Evolutionary conservation across 495 filamentous ascomycete genomes (phyloP), one percentile per base, ranked within the genome.

Genomic region (Hypoxylon rickii): DNA sequence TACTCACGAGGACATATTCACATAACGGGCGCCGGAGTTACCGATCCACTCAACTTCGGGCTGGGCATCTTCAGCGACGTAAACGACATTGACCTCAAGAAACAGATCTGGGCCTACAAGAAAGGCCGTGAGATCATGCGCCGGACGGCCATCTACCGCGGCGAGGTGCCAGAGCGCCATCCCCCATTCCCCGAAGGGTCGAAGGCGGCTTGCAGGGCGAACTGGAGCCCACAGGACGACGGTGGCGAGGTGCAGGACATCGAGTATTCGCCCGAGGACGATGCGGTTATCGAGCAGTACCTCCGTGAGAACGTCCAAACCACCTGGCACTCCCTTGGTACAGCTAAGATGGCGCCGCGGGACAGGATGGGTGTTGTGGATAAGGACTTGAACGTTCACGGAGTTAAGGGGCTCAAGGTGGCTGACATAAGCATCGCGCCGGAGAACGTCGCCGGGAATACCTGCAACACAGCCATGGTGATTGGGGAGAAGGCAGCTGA

Each of bases 401-500:
- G 79, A 2, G 69, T 77, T 1, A 47, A 69, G 48, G 71, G 72
- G 24, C 68, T 82, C 43, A 81, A 79, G 61, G 47, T 81, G 17
- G 72, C 62, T 5, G 77, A 81, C 51, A 17, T 79, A 44, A 73
- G 73, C 45, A 77, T 84, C 48, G 69, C 70, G n/a, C 82, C 83
- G 2, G 69, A 73, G 54, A 86, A 86, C 61, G 79, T 87, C 1
- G 81, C 55, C 11, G 79, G 80, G 6, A 88, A 88, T 61, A 86
- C 83, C 2, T 77, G 78, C 46, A 85, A 83, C 54, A 83, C 79
- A 1, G 84, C 83, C 1, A 63, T 87, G 55, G 57, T 78, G 29
- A 67, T 87, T 31, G 83, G 83, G 7, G 83, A 87, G 69, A 86
- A 79, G 70, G 83, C 76, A 13, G 83, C 84, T 1, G 74, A 77